Conservation (phyloP, 345 rosid genomes). For the Draba incana region DNA sequence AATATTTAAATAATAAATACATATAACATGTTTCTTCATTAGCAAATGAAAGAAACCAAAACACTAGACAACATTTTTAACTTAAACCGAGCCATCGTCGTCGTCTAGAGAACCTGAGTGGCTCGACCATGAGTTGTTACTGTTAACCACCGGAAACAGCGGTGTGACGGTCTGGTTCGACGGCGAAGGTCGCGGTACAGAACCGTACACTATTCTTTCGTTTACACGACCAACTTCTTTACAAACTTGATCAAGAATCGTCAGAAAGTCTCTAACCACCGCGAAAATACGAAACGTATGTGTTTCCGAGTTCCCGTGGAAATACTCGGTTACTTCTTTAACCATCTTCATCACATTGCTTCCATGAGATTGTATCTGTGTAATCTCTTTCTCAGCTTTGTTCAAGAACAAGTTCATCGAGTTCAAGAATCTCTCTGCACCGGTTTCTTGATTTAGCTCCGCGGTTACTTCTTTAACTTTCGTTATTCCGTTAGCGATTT, state of each 20-base stretch:
- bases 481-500: constrained; percentile 57
- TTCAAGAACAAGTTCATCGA: constrained; percentile 68
- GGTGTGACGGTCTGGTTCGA: constrained; percentile 43
- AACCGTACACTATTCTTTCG: constrained; percentile 70
- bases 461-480: constrained; percentile 56
- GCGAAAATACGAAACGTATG: constrained; percentile 74
- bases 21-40: constrained; percentile 28
- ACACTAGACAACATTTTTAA: constrained; percentile 2
- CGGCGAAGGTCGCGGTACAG: constrained; percentile 50
- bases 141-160: constrained; percentile 52
- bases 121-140: constrained; percentile 36
- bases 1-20: constrained; percentile 15
- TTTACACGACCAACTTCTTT: constrained; percentile 89
- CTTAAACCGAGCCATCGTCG: constrained; percentile 36
- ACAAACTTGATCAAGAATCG: constrained; percentile 86
- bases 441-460: constrained; percentile 45
- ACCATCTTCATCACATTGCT: constrained; percentile 52
- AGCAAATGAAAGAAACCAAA: constrained; percentile 20
- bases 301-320: constrained; percentile 89
- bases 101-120: constrained; percentile 44
- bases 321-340: constrained; percentile 81
- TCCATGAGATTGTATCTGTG: constrained; percentile 55
- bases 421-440: constrained; percentile 49
- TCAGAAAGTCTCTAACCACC: constrained; percentile 86
- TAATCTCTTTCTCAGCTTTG: constrained; percentile 72